A percentile compares a stretch with the other conserved stretches of the same genome.
phyloP scores from a whole-genome alignment of 345 rosid genomes.

The Tarenaya hassleriana region DNA sequence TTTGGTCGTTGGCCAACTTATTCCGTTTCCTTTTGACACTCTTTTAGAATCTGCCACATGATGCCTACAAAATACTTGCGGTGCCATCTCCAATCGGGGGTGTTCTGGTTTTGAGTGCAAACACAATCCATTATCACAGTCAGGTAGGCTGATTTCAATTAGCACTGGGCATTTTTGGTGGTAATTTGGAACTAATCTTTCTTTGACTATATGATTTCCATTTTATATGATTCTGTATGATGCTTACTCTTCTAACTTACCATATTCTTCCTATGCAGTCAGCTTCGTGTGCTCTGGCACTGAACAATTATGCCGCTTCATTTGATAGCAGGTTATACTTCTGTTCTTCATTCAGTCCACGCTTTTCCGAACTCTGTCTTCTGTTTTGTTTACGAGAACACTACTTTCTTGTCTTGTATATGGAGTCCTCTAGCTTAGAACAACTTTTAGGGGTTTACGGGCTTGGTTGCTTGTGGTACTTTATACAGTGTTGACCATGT shows the following conservation, averaged over 20 bases:
- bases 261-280: constrained; percentile 58
- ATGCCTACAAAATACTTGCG: constrained; percentile 91
- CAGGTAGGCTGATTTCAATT: constrained; percentile 47
- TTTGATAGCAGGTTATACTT: constrained; percentile 63
- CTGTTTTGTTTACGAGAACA: constrained; percentile 8
- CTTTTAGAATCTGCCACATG: constrained; percentile 91
- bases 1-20: neutral
- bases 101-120: constrained; percentile 80
- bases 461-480: neutral
- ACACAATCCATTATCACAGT: constrained; percentile 85
- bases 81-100: constrained; percentile 98
- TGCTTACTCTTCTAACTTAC: constrained; percentile 10
- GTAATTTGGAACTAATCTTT: constrained; percentile 16
- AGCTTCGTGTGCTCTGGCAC: constrained; percentile 73
- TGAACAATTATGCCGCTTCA: constrained; percentile 75
- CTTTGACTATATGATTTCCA: constrained; percentile 1
- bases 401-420: constrained; percentile 9
- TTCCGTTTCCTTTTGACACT: constrained; percentile 22
- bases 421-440: constrained; percentile 14
- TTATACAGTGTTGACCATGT: constrained; percentile 15
- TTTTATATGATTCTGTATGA: constrained; percentile 6
- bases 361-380: constrained; percentile 9
- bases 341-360: constrained; percentile 23
- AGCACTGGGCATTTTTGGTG: constrained; percentile 7
- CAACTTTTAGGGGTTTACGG: constrained; percentile 5